These are phyloP conservation scores for Backusella luteola DNA, from an alignment of 192 early-diverging fungal genomes.

Conservation along the genomic window DNA sequence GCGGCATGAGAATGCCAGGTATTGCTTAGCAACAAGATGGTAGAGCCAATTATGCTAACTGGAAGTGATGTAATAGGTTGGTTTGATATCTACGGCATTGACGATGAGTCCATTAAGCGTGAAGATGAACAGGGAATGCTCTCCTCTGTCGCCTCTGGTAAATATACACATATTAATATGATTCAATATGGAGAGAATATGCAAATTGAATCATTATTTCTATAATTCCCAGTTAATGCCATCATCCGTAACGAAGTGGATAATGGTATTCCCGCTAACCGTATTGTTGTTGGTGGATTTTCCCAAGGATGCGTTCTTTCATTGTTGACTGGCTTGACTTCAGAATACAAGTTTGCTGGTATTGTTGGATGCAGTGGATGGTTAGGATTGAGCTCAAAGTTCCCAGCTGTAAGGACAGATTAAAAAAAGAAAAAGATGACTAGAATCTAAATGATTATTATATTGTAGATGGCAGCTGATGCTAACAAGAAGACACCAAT, in stretches of 20 bases:
- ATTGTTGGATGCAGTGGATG: conserved; percentile 81
- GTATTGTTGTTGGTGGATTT: conserved; percentile 95
- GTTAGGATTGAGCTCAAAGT: conserved; percentile 59
- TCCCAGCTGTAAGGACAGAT: conserved; percentile 38
- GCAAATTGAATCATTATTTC: not conserved
- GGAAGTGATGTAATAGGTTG: conserved; percentile 39
- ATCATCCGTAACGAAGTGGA: conserved; percentile 77
- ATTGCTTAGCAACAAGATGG: not conserved
- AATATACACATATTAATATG: not conserved
- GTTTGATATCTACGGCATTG: conserved; percentile 76
- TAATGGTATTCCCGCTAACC: conserved; percentile 69
- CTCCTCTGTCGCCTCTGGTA: conserved; percentile 49
- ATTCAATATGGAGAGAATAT: not conserved
- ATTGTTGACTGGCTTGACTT: conserved; percentile 68
- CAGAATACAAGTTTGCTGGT: conserved; percentile 68
- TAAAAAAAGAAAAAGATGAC: not conserved
- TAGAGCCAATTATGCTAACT: not conserved
- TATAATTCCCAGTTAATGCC: conserved; percentile 40
- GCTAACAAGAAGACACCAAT: conserved; percentile 72
- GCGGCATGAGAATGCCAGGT: conserved; percentile 79
- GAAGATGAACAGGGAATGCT: conserved; percentile 78
- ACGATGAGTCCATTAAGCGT: conserved; percentile 38
- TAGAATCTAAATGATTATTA: not conserved
- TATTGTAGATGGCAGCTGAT: conserved; percentile 47
- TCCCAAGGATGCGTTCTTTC: conserved; percentile 83